These are phyloP conservation scores for Aspergillus japonicus DNA, from an alignment of 2,329 filamentous ascomycete species.

Conservation along the genomic window DNA sequence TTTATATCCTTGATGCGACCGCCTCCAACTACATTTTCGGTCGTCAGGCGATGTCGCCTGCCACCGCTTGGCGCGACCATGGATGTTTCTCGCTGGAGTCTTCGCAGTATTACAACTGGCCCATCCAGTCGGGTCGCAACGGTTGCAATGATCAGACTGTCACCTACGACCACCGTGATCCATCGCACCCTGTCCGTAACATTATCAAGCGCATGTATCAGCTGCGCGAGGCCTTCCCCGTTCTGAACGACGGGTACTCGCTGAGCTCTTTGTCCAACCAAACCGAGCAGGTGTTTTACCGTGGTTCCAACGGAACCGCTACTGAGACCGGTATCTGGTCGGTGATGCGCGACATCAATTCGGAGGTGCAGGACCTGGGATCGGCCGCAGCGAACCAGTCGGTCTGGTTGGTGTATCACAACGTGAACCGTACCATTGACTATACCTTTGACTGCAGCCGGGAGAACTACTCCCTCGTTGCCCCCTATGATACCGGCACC, in stretches of 20 bases:
- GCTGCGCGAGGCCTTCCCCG: constrained; percentile 55
- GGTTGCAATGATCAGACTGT: constrained; percentile 58
- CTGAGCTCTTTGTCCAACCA: constrained; percentile 56
- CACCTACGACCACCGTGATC: constrained; percentile 61
- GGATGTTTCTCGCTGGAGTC: constrained; percentile 60
- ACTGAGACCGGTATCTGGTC: constrained; percentile 63
- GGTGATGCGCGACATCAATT: constrained; percentile 51
- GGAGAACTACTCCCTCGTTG: constrained; percentile 48
- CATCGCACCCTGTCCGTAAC: constrained; percentile 59
- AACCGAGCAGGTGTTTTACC: constrained; percentile 50
- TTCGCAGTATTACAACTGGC: constrained; percentile 57
- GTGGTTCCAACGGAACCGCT: constrained; percentile 51
- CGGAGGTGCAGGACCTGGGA: constrained; percentile 52
- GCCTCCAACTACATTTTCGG: constrained; percentile 64
- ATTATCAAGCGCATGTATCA: constrained; percentile 61
- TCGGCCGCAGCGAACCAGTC: constrained; percentile 44
- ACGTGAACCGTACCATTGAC: constrained; percentile 46
- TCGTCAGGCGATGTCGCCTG: constrained; percentile 59
- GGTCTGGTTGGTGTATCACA: constrained; percentile 45
- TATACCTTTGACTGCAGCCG: constrained; percentile 58
- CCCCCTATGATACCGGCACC: constrained; percentile 55
- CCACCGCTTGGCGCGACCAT: constrained; percentile 62
- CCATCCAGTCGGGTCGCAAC: constrained; percentile 50
- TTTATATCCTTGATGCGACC: constrained; percentile 62
- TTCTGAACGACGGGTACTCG: constrained; percentile 59